A percentile compares a stretch with the other conserved stretches of the same genome.
Evolutionary conservation across 768 basidiomycete species (phyloP).

Genomic region (Amanita exitialis): DNA sequence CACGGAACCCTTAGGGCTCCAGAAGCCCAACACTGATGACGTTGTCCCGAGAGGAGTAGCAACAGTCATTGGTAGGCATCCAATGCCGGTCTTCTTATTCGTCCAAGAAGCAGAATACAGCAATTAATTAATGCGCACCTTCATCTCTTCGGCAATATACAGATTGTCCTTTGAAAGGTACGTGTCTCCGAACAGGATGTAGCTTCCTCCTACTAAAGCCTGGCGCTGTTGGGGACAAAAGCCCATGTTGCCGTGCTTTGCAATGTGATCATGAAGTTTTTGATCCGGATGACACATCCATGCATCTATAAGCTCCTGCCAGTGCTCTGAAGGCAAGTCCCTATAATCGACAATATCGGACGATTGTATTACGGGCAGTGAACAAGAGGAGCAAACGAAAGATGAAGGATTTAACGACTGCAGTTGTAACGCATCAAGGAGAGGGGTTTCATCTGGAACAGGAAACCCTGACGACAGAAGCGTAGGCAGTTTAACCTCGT

Average conservation of each 20-base stretch:
- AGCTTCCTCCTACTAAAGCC: slow-evolving; percentile 85
- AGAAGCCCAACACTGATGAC: slow-evolving; percentile 10
- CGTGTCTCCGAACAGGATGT: slow-evolving; percentile 66
- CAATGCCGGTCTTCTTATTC: slow-evolving; percentile 91
- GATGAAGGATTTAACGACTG: slow-evolving; percentile 40
- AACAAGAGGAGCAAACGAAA: slow-evolving; percentile 75
- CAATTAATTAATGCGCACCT: slow-evolving; percentile 39
- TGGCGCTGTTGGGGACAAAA: slow-evolving; percentile 72
- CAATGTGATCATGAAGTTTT: slow-evolving; percentile 61
- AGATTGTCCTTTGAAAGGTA: slow-evolving; percentile 45
- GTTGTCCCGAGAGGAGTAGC: slow-evolving; percentile 16
- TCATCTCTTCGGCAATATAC: slow-evolving; percentile 29
- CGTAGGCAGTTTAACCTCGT: slow-evolving; percentile 61
- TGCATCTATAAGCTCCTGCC: slow-evolving; percentile 94
- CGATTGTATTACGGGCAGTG: slow-evolving; percentile 60
- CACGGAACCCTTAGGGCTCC: slow-evolving; percentile 61
- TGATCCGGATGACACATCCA: slow-evolving; percentile 99
- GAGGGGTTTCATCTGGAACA: slow-evolving; percentile 25
- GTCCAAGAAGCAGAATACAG: slow-evolving; percentile 35
- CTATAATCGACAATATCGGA: slow-evolving; percentile 46
- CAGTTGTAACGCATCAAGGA: slow-evolving; percentile 68
- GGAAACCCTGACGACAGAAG: slow-evolving; percentile 13
- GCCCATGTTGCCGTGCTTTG: slow-evolving; percentile 45
- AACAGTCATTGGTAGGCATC: slow-evolving; percentile 52
- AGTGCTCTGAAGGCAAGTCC: slow-evolving; percentile 92